Evolutionary conservation across 2,329 filamentous ascomycete species (phyloP), one percentile per base, ranked within the genome.

Genomic region (Verticillium alfalfae): DNA sequence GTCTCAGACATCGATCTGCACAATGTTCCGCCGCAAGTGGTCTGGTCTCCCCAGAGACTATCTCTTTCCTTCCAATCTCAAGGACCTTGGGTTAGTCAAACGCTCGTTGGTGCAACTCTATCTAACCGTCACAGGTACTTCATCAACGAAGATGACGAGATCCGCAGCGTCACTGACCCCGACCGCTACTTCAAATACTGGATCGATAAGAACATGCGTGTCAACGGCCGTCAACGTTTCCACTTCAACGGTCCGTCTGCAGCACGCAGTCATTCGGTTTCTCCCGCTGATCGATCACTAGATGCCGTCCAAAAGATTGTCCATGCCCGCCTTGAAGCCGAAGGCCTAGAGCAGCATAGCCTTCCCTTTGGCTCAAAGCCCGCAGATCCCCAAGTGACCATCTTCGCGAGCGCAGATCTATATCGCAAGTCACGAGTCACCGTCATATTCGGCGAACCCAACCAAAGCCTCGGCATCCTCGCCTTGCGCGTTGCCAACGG

Each of bases 1-100:
- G 26, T 13, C 9, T 37, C 45, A 12, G 16, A 18, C 45, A 26
- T n/a, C 45, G 12, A 5, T 45, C n/a, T 16, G 8, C 68, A 78
- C 59, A 45, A 95, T 97, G 93, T 97, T 95, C 71, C 86, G 88
- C 58, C 89, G 90, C 61, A 80, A 81, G 45, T 85, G 85, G 76
- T 81, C 83, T 9, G 83, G 86, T 67, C 84, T 96, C 3, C 90
- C 91, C n/a, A 73, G 79, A 60, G 91, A 97, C 69, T 83, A 86
- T 1, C 71, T 78, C 13, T 96, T 90, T 70, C 82, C 87, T 12
- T 75, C 81, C 0, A 79, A 90, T 67, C 78, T 98, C 34, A 77
- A 85, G 62, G 78, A 84, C 60, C 85, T 98, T 3, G 93, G 92
- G 90, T 94, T 78, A 68, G 81, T 69, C 4, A 39, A 22, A 3